A percentile compares a stretch with the other conserved stretches of the same genome.
phyloP scores from a whole-genome alignment of 129 eudicot species.

The Mikania micrantha region DNA sequence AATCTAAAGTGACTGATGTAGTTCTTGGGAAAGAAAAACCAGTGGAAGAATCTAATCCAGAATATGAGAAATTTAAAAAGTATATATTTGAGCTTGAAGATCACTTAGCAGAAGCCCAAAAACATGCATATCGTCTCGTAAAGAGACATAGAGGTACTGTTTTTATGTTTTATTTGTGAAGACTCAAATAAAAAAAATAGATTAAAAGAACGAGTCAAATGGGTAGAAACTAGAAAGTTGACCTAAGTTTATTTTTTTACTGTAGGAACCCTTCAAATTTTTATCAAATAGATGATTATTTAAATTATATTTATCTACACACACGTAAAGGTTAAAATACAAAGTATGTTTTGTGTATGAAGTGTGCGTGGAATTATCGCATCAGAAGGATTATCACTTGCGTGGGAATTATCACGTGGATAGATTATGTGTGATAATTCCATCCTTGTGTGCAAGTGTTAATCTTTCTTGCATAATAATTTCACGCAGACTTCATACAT shows the following conservation, averaged over 20 bases:
- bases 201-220: too few relatives aligned
- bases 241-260: not conserved
- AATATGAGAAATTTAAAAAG: slow-evolving; percentile 73
- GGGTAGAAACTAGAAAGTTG: not conserved
- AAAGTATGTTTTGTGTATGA: too few relatives aligned
- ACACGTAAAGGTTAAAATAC: too few relatives aligned
- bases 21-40: slow-evolving; percentile 97
- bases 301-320: too few relatives aligned
- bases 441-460: too few relatives aligned
- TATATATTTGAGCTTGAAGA: slow-evolving; percentile 94
- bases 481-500: too few relatives aligned
- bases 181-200: too few relatives aligned
- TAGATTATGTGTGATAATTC: too few relatives aligned
- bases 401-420: too few relatives aligned
- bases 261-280: not conserved
- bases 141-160: slow-evolving; percentile 85
- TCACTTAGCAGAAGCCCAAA: slow-evolving; percentile 95
- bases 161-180: not conserved
- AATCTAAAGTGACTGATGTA: slow-evolving; percentile 93
- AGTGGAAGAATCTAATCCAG: slow-evolving; percentile 90
- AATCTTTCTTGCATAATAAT: too few relatives aligned
- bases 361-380: too few relatives aligned
- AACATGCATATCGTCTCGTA: slow-evolving; percentile 88
- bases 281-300: not conserved
- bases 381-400: too few relatives aligned